A percentile compares a stretch with the other conserved stretches of the same genome.
These are phyloP conservation scores for Cutaneotrichosporon cutaneum DNA, from an alignment of 1,284 basidiomycete species.

Conservation along the genomic window DNA sequence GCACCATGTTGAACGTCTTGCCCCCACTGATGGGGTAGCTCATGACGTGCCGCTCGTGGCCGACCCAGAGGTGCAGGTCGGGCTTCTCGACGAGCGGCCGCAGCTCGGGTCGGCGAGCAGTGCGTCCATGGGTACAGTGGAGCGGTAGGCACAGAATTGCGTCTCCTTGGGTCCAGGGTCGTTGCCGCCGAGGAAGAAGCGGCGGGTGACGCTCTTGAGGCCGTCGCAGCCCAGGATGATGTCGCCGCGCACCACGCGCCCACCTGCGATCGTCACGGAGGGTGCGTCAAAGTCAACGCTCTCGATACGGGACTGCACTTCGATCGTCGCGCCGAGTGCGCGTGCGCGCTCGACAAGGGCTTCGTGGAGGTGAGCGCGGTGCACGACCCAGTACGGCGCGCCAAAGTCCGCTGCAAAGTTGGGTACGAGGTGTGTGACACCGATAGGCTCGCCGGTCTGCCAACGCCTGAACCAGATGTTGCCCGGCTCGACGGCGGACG, in stretches of 20 bases:
- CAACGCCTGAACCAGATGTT: slow-evolving; percentile 58
- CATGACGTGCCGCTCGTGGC: slow-evolving; percentile 22
- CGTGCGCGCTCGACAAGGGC: slow-evolving; percentile 58
- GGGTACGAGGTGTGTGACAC: slow-evolving; percentile 54
- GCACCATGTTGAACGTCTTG: slow-evolving; percentile 25
- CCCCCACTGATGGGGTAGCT: slow-evolving; percentile 23
- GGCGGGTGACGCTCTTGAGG: slow-evolving; percentile 49
- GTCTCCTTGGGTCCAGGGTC: slow-evolving; percentile 17
- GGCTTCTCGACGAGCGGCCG: slow-evolving; percentile 12
- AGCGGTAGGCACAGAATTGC: slow-evolving; percentile 21
- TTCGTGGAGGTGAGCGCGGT: slow-evolving; percentile 63
- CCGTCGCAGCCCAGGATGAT: slow-evolving; percentile 62
- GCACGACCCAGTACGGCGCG: slow-evolving; percentile 60
- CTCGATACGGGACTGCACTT: slow-evolving; percentile 55
- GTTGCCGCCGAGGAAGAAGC: slow-evolving; percentile 11
- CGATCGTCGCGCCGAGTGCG: slow-evolving; percentile 56
- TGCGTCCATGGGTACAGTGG: slow-evolving; percentile 18
- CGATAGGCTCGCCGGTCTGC: slow-evolving; percentile 57
- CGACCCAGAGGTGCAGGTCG: slow-evolving; percentile 23
- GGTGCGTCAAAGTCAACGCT: slow-evolving; percentile 54
- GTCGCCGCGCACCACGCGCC: slow-evolving; percentile 52
- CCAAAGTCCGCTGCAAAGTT: slow-evolving; percentile 55
- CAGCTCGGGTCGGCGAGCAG: slow-evolving; percentile 19
- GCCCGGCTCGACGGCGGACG: slow-evolving; percentile 55
- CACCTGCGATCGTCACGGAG: slow-evolving; percentile 48